Conservation (phyloP, 371 early-diverging fungal genomes). For the Smittium mucronatum region DNA sequence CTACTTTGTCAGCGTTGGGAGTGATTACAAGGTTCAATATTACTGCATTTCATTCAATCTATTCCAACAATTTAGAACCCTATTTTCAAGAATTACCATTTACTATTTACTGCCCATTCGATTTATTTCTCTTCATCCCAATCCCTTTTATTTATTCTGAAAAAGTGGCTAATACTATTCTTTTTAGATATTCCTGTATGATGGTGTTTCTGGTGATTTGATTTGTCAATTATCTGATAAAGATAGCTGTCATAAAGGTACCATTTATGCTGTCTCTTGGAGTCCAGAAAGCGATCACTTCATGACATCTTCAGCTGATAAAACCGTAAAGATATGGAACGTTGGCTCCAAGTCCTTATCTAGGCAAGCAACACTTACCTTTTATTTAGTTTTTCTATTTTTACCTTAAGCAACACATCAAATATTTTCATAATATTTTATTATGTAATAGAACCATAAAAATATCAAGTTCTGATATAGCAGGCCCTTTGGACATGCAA, state of each 20-base stretch:
- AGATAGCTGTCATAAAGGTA: slow-evolving; percentile 55
- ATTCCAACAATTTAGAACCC: too few relatives aligned
- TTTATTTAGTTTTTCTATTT: background rate
- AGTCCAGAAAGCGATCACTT: slow-evolving; percentile 63
- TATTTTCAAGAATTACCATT: too few relatives aligned
- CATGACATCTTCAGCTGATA: slow-evolving; percentile 74
- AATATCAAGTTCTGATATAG: background rate
- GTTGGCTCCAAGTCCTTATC: slow-evolving; percentile 50
- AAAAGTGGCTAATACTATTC: slow-evolving; percentile 5
- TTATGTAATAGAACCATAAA: background rate
- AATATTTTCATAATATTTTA: background rate
- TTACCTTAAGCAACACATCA: background rate
- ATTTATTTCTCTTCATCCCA: too few relatives aligned
- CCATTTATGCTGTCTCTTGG: slow-evolving; percentile 78
- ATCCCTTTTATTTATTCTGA: too few relatives aligned
- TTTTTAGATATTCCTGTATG: slow-evolving; percentile 43
- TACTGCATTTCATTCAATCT: too few relatives aligned
- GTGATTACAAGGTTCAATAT: slow-evolving; percentile 45
- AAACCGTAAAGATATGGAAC: slow-evolving; percentile 89
- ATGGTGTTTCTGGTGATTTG: slow-evolving; percentile 79
- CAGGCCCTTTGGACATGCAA: slow-evolving; percentile 40
- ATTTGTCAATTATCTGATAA: slow-evolving; percentile 47
- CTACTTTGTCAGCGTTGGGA: slow-evolving; percentile 70
- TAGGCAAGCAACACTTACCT: slow-evolving; percentile 13
- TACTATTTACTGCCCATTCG: too few relatives aligned